Evolutionary conservation across 1,284 basidiomycete genomes (phyloP).

Genomic region (Lignosus rhinocerotis): DNA sequence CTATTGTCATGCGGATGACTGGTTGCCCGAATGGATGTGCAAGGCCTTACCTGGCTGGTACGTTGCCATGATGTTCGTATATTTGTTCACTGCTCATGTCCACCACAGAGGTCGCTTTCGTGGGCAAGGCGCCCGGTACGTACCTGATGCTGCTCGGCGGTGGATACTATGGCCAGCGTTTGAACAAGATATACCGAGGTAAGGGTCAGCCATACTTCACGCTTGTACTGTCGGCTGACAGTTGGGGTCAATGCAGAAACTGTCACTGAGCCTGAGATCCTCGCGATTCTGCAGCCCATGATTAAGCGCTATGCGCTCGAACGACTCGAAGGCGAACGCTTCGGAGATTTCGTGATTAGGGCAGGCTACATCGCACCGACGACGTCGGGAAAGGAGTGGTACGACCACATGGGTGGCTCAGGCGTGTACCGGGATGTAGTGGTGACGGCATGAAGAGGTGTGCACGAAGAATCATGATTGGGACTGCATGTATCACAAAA

Average conservation of each 20-base stretch:
- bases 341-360: constrained; percentile 94
- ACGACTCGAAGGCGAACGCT: constrained; percentile 86
- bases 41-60: constrained; percentile 89
- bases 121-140: constrained; percentile 93
- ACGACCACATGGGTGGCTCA: constrained; percentile 77
- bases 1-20: constrained; percentile 98
- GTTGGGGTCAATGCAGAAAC: constrained; percentile 56
- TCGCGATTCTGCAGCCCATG: constrained; percentile 88
- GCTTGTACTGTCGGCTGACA: not conserved
- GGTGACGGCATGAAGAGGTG: constrained; percentile 12
- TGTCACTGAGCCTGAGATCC: constrained; percentile 92
- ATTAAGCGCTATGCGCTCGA: constrained; percentile 93
- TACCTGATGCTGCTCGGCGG: constrained; percentile 97
- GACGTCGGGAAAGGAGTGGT: constrained; percentile 79
- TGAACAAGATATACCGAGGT: constrained; percentile 93
- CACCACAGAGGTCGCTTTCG: constrained; percentile 83
- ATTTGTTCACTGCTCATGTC: not conserved
- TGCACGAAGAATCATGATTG: not conserved
- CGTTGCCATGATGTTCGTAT: constrained; percentile 22
- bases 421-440: constrained; percentile 45
- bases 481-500: not conserved
- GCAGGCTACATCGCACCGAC: constrained; percentile 84
- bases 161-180: constrained; percentile 88
- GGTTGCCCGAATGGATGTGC: constrained; percentile 95
- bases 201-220: constrained; percentile 18